Evolutionary conservation across 23 red algal species (phyloP).

Genomic region (Gracilaria vermiculophylla): DNA sequence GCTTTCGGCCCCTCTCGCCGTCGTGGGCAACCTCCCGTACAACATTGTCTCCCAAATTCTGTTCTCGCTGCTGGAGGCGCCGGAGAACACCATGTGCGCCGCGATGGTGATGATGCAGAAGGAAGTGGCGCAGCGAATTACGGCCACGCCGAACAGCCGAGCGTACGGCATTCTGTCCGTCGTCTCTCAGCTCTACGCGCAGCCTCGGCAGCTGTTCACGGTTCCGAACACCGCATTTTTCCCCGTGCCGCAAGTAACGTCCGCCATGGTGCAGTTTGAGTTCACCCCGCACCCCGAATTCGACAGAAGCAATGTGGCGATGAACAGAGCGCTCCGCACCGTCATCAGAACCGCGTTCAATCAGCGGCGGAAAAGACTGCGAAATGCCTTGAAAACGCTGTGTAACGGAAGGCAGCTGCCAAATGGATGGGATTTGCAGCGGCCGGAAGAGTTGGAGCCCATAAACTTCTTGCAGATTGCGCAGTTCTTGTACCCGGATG

Average conservation of each 20-base stretch:
- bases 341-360: slow-evolving; percentile 79
- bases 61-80: slow-evolving; percentile 69
- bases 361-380: slow-evolving; percentile 79
- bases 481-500: slow-evolving; percentile 42
- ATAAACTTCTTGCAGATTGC: slow-evolving; percentile 80
- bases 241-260: slow-evolving; percentile 74
- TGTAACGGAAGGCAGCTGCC: slow-evolving; percentile 48
- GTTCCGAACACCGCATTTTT: slow-evolving; percentile 78
- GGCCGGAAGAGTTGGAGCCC: slow-evolving; percentile 83
- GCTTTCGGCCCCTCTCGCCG: slow-evolving; percentile 30
- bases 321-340: slow-evolving; percentile 36
- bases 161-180: slow-evolving; percentile 90
- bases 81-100: slow-evolving; percentile 22
- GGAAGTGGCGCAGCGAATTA: slow-evolving; percentile 84
- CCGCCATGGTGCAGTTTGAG: slow-evolving; percentile 76
- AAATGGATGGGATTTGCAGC: slow-evolving; percentile 34
- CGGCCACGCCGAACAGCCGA: slow-evolving; percentile 44
- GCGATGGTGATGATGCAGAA: slow-evolving; percentile 91
- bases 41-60: slow-evolving; percentile 91
- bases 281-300: slow-evolving; percentile 22
- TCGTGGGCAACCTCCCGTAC: slow-evolving; percentile 96
- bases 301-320: slow-evolving; percentile 27
- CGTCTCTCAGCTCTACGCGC: slow-evolving; percentile 77
- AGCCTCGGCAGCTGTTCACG: slow-evolving; percentile 59
- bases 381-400: slow-evolving; percentile 68